phyloP scores from a whole-genome alignment of 805 yeast genomes.

The Yarrowia porcina region DNA sequence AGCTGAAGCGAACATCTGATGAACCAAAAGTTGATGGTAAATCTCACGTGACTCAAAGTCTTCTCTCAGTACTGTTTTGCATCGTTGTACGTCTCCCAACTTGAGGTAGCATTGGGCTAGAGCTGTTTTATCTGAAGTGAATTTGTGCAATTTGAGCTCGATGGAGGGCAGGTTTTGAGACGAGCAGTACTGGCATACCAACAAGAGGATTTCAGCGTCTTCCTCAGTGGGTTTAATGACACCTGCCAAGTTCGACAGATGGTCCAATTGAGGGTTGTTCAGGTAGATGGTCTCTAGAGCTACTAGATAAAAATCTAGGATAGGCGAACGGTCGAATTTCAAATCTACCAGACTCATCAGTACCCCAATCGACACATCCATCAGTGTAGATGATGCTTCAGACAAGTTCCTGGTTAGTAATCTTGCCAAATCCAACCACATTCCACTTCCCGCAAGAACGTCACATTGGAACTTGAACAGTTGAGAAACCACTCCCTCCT shows the following conservation, averaged over 20 bases:
- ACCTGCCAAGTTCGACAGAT: neutral
- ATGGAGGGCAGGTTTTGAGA: neutral
- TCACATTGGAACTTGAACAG: constrained; percentile 8
- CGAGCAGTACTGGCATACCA: neutral
- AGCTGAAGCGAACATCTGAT: neutral
- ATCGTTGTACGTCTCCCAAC: constrained; percentile 6
- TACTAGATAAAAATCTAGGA: neutral
- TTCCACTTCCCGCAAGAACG: neutral
- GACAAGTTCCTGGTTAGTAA: neutral
- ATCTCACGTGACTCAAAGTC: neutral
- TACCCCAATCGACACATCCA: neutral
- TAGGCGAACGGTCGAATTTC: neutral
- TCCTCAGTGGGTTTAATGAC: neutral
- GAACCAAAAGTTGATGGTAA: neutral
- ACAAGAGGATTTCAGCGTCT: neutral
- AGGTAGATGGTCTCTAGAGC: neutral
- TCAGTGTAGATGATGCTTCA: neutral
- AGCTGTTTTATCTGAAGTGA: neutral
- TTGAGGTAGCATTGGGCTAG: constrained; percentile 12
- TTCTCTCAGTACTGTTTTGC: neutral
- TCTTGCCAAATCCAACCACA: neutral
- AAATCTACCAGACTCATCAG: neutral
- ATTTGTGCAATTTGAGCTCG: neutral
- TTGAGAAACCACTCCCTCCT: neutral
- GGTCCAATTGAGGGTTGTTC: neutral